Evolutionary conservation across 257 asterid species (phyloP), one percentile per base, ranked within the genome.

Genomic region (Knoxia roxburghii): DNA sequence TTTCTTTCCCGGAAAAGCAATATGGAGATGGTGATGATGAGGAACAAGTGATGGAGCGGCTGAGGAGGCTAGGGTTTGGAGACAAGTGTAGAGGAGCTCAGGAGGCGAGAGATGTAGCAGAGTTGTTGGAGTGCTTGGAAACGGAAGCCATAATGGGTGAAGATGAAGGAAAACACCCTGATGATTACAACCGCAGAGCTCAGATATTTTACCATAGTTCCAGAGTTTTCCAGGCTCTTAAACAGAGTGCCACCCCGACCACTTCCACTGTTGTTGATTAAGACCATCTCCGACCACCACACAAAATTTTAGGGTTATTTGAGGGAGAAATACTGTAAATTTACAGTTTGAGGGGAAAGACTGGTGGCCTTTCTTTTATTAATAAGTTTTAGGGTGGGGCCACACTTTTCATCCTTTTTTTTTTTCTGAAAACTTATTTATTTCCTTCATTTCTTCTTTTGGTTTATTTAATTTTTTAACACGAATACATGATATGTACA

Each of bases 121-220:
- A 84, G 79, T 10, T 82, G 77, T 62, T 89, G 74, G 98, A 89
- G 83, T 84, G 95, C 73, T 72, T 92, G 76, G 96, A 92, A 68
- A 86, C 68, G 72, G 97, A 92, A 76, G 98, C 96, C 27, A 87
- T 92, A 12, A 87, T 89, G 96, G 96, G 97, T 29, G 96, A 86
- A 6, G 95, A 91, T 71, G 73, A 82, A 4, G 98, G 98, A 0
- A 89, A 77, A 64, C 83, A 86, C 50, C 81, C 97, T 7, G 73
- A 20, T 50, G 98, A 92, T 82, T 92, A 92, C 72, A 80, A 78
- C 56, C 78, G 93, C 12, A 86, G 98, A 40, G 96, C 98, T 1
- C 84, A 55, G 62, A 87, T 91, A 2, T 89, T 92, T 46, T 81
- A 89, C 71, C 76, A 72, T 71, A 89, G 96, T 71, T 83, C 90